Evolutionary conservation across 139 green algal genomes (phyloP).

Genomic region (Pleodorina starrii): DNA sequence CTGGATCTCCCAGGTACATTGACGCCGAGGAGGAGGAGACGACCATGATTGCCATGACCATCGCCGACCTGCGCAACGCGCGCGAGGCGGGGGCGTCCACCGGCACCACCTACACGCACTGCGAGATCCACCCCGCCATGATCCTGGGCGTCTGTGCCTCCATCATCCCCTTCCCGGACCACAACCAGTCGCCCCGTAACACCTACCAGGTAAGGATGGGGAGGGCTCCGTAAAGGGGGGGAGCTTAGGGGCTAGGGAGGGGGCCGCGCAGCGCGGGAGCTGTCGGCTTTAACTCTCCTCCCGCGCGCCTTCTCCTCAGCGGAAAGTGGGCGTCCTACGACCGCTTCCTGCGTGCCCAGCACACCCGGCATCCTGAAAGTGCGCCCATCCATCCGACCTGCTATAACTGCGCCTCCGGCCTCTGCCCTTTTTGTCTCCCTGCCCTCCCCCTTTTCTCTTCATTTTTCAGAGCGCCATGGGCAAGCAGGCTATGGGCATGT

Average conservation of each 20-base stretch:
- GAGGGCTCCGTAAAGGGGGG: too few species aligned
- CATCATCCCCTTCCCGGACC: slow-evolving; percentile 99
- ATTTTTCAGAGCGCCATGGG: slow-evolving; percentile 87
- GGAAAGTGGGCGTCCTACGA: too few species aligned
- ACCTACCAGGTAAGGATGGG: slow-evolving; percentile 76
- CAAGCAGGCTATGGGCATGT: slow-evolving; percentile 97
- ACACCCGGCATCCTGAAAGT: too few species aligned
- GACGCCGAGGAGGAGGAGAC: slow-evolving; percentile 96
- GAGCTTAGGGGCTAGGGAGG: background rate
- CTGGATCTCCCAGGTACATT: slow-evolving; percentile 71
- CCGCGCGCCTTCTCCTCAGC: too few species aligned
- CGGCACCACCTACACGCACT: slow-evolving; percentile 95
- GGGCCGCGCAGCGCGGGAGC: too few species aligned
- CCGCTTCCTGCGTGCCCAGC: too few species aligned
- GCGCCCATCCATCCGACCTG: too few species aligned
- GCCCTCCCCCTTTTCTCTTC: too few species aligned
- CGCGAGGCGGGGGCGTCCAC: slow-evolving; percentile 63
- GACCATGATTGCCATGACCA: slow-evolving; percentile 98
- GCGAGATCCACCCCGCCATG: slow-evolving; percentile 98
- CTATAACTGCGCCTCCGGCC: too few species aligned
- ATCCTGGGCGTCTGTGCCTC: slow-evolving; percentile 98
- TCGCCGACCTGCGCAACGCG: slow-evolving; percentile 80
- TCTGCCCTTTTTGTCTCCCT: too few species aligned
- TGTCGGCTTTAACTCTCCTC: too few species aligned
- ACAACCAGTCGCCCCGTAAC: slow-evolving; percentile 98